Base-by-base conservation (phyloP, 2,329 filamentous ascomycete species). In the Xylaria digitata region DNA sequence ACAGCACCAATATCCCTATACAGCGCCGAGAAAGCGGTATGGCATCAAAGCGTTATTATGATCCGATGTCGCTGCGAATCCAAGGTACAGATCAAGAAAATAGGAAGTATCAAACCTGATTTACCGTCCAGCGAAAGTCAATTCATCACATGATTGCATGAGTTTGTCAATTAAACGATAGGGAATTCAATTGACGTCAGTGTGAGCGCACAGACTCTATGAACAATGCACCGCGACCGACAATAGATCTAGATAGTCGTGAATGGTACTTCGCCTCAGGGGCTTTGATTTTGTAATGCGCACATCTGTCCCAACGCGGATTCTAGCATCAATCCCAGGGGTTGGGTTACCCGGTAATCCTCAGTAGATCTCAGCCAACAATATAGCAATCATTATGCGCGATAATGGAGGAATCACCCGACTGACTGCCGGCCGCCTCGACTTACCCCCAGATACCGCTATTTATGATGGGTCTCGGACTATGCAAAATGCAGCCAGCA, bases 391-490 rank as follows among this genome's bases (percentile, higher is more conserved):
- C 62, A 66, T 60, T 63, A 66, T 67, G 64, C 57, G 64, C 50
- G 58, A 60, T 66, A 62, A 63, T 57, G 30, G 53, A 57, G 54
- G 52, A 66, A 63, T 65, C 59, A 68, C 63, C 55, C 61, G 69
- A 69, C 68, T 75, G 73, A 69, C 68, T 75, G 73, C 73, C 70
- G 70, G 72, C 69, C 73, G 74, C 74, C 73, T 75, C 66, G 64
- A 75, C 66, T 67, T 76, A 67, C 72, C 72, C 53, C 67, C 59
- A 65, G 70, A 59, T 61, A 53, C 43, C 62, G 63, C 50, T 34
- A 61, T 40, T 63, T 62, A 67, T 68, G 59, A 69, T 68, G 50
- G 30, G 65, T 54, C 32, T 54, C 58, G 62, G 52, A 23, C 58
- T 61, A 63, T 61, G 59, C 53, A 58, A 32, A 55, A 45, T 59